Percentiles rank a stretch among this genome's conserved stretches.
Evolutionary conservation across 805 yeast genomes (phyloP).

Genomic region (Yarrowia alimentaria): DNA sequence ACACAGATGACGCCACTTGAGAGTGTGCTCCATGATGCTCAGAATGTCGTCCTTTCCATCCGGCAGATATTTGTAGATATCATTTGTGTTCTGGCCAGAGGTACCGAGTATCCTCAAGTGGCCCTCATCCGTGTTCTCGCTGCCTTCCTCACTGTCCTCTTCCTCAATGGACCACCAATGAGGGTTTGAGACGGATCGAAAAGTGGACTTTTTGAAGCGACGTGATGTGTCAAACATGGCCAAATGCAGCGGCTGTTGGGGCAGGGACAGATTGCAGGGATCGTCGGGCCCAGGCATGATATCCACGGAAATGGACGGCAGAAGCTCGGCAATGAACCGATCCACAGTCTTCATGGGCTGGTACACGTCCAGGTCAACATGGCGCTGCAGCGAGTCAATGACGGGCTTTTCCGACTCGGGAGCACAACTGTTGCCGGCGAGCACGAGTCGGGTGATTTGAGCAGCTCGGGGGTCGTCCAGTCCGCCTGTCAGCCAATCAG

Average conservation of each 20-base stretch:
- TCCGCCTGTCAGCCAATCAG: slow-evolving; percentile 71
- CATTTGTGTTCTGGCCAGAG: slow-evolving; percentile 81
- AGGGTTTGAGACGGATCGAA: slow-evolving; percentile 67
- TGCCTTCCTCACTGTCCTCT: too few relatives aligned
- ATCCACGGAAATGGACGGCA: slow-evolving; percentile 63
- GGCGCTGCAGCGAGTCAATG: background rate
- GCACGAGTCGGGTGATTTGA: background rate
- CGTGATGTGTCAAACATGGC: slow-evolving; percentile 62
- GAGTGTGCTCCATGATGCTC: slow-evolving; percentile 61
- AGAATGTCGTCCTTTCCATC: slow-evolving; percentile 45
- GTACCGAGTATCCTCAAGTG: slow-evolving; percentile 61
- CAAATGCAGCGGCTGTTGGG: slow-evolving; percentile 86
- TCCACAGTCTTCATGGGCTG: slow-evolving; percentile 47
- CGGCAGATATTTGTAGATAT: slow-evolving; percentile 65
- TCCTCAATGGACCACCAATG: slow-evolving; percentile 61
- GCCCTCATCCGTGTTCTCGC: too few relatives aligned
- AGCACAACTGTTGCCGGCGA: slow-evolving; percentile 14
- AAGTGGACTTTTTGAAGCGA: slow-evolving; percentile 44
- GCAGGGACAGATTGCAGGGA: slow-evolving; percentile 79
- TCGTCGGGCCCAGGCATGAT: slow-evolving; percentile 84
- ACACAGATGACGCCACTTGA: slow-evolving; percentile 80
- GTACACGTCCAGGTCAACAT: slow-evolving; percentile 7
- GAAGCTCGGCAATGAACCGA: slow-evolving; percentile 53
- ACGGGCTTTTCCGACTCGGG: slow-evolving; percentile 7
- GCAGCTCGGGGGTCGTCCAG: slow-evolving; percentile 42